A percentile compares a stretch with the other conserved stretches of the same genome.
Conservation (phyloP, 495 filamentous ascomycete genomes). For the Talaromyces liani region DNA sequence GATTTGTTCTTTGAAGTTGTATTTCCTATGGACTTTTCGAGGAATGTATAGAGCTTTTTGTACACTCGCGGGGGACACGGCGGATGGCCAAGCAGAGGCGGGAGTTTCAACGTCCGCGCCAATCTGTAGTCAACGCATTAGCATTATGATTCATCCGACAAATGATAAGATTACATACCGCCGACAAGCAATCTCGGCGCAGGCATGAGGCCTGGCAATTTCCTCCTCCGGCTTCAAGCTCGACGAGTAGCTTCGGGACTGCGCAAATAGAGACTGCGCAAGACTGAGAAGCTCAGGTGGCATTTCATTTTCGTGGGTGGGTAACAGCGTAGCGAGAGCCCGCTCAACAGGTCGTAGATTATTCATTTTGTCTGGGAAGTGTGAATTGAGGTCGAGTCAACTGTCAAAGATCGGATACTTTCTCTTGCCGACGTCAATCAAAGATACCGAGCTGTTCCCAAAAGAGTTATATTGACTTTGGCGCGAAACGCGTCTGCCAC, state of each 20-base stretch:
- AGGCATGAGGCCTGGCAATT: conserved; percentile 77
- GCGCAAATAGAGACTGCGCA: conserved; percentile 72
- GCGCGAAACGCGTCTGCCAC: not conserved
- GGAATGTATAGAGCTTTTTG: conserved; percentile 72
- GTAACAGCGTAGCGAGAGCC: conserved; percentile 66
- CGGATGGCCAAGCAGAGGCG: conserved; percentile 68
- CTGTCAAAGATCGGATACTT: not conserved
- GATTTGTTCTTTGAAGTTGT: conserved; percentile 22
- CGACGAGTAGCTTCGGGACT: conserved; percentile 73
- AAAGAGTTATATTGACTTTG: conserved; percentile 4
- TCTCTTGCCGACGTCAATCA: not conserved
- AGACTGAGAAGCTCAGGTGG: conserved; percentile 71
- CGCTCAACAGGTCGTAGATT: conserved; percentile 62
- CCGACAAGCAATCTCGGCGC: conserved; percentile 87
- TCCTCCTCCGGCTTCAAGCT: conserved; percentile 84
- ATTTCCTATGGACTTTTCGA: conserved; percentile 60
- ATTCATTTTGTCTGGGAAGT: conserved; percentile 23
- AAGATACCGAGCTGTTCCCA: not conserved
- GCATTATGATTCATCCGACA: not conserved
- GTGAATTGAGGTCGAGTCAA: not conserved
- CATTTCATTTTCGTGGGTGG: conserved; percentile 63
- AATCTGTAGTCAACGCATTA: conserved; percentile 45
- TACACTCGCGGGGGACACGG: conserved; percentile 80
- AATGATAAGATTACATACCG: conserved; percentile 37
- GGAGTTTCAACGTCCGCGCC: conserved; percentile 76